Percentiles rank a stretch among this genome's conserved stretches.
phyloP scores from a whole-genome alignment of 331 rosid genomes.

The Quercus phellos region DNA sequence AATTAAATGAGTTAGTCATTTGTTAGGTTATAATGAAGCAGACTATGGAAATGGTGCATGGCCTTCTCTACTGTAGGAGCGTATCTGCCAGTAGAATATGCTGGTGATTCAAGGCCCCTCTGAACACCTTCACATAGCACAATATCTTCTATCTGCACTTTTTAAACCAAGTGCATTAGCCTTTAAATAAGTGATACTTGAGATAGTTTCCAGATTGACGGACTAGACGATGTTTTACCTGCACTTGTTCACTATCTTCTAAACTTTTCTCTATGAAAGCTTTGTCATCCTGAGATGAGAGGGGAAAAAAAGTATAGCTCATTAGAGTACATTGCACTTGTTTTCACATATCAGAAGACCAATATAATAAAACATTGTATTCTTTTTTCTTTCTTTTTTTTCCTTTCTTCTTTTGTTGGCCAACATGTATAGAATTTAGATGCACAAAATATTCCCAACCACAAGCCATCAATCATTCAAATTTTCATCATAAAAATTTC shows the following conservation, averaged over 20 bases:
- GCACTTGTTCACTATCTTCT: constrained; percentile 76
- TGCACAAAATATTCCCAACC: not conserved
- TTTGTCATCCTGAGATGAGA: constrained; percentile 49
- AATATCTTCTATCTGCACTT: constrained; percentile 69
- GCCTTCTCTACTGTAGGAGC: constrained; percentile 83
- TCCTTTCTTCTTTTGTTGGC: not conserved
- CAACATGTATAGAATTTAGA: not conserved
- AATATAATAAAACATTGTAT: not conserved
- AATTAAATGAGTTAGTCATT: not conserved
- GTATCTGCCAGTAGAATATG: constrained; percentile 64
- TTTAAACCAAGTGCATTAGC: constrained; percentile 4
- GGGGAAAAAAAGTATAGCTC: not conserved
- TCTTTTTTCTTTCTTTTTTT: not conserved
- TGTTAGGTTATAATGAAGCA: constrained; percentile 43
- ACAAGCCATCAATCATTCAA: not conserved
- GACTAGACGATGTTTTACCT: constrained; percentile 40
- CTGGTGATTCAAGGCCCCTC: constrained; percentile 77
- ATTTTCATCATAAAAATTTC: not conserved
- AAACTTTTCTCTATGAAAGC: constrained; percentile 63
- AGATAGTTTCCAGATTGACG: not conserved
- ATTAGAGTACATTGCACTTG: constrained; percentile 2
- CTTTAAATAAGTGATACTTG: not conserved
- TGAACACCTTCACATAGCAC: constrained; percentile 81
- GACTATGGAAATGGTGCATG: constrained; percentile 85
- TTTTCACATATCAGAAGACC: not conserved